Base-by-base conservation (phyloP, 2,329 filamentous ascomycete genomes). In the Cordyceps javanica region DNA sequence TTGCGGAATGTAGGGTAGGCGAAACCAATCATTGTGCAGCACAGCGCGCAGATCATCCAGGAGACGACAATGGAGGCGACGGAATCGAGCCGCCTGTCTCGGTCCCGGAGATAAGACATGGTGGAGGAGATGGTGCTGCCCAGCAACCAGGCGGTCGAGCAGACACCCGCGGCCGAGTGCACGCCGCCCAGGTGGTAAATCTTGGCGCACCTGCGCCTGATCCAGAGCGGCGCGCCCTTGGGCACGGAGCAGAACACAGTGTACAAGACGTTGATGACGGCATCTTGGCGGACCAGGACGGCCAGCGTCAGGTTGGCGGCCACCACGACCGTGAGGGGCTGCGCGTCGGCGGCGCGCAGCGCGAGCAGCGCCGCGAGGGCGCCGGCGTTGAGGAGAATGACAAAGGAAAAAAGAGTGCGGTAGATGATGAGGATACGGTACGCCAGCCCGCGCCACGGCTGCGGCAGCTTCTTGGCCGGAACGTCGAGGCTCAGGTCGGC, bases 1-100 rank as follows among this genome's bases (percentile, higher is more conserved):
- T 77, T 75, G 23, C 89, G 83, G 62, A 91, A 76, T 10, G 70
- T 68, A 3, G 89, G 88, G 67, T 86, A 80, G 2, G 89, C 85
- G 53, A 84, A 81, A 48, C 75, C 71, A 52, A 88, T 76, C 65
- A 91, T 86, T 39, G 74, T 65, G 57, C 82, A 64, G 62, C 89
- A 76, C 52, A 90, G 74, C 2, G 73, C 67, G 45, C 82, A 74
- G 41, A 89, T 76, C 41, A 85, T 66, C 65, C 82, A 86, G 13
- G 82, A 79, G 26, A 88, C 69, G 13, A 78, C 73, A 34, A 72
- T 65, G 13, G 70, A 71, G 45, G 72, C 68, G 30, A 79, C 67
- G 28, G 54, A 56, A 19, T 56, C 54, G 5, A n/a, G 2, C 32
- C 25, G 2, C 23, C 19, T 10, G 14, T 5, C 10, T 16, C 16